Conservation (phyloP, 345 rosid species). For the Arabis hirsuta region DNA sequence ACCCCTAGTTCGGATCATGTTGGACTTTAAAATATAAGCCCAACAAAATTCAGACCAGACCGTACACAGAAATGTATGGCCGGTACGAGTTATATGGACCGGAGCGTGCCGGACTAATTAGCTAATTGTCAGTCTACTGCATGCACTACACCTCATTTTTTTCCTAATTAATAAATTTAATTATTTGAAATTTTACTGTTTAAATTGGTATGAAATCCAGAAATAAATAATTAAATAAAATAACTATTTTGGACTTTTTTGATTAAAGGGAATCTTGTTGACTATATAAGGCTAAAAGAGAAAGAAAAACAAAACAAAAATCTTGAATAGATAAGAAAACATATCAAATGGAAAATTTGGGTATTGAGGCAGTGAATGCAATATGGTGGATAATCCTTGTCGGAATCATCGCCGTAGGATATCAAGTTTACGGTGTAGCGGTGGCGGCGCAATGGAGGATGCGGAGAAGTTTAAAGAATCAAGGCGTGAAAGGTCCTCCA, state of each 20-base stretch:
- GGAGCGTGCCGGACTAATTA: too few species aligned
- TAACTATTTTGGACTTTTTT: not conserved
- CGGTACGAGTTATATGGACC: too few species aligned
- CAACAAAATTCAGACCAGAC: too few species aligned
- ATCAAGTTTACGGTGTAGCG: constrained; percentile 5
- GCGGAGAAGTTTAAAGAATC: constrained; percentile 50
- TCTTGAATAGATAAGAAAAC: not conserved
- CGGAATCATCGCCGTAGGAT: constrained; percentile 6
- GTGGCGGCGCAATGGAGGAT: constrained; percentile 20
- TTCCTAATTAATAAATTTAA: too few species aligned
- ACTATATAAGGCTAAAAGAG: not conserved
- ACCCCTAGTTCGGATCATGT: too few species aligned
- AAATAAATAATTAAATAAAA: not conserved
- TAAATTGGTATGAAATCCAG: not conserved
- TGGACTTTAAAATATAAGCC: too few species aligned
- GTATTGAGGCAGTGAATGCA: not conserved
- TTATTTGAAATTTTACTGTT: too few species aligned
- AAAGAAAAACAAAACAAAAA: not conserved
- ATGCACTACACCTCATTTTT: too few species aligned
- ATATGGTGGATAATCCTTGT: constrained; percentile 1
- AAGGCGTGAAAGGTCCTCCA: constrained; percentile 68
- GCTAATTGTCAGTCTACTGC: too few species aligned
- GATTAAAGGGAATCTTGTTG: constrained; percentile 1
- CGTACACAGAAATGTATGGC: not conserved
- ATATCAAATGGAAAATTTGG: constrained; percentile 17